These are phyloP conservation scores for Wickerhamiella spandovensis DNA, from an alignment of 805 yeast genomes.

Conservation along the genomic window DNA sequence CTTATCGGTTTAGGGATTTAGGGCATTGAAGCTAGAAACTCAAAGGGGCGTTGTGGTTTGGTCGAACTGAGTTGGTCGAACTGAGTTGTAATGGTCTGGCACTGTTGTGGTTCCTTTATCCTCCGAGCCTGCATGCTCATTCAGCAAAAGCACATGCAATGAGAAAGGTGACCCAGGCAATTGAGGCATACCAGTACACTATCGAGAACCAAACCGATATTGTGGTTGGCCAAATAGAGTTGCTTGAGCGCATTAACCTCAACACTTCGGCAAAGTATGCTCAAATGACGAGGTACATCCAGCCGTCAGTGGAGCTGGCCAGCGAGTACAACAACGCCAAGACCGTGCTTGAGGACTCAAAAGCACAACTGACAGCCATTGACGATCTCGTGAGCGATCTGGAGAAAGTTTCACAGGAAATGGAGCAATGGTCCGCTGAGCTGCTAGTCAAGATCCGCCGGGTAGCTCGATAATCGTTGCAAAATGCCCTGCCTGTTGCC, in stretches of 20 bases:
- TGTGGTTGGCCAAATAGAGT: conserved; percentile 8
- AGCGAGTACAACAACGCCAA: conserved; percentile 6
- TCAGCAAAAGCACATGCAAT: background rate
- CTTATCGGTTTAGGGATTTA: too few species aligned
- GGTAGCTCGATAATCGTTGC: background rate
- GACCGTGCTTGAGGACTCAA: background rate
- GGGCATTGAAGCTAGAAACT: too few species aligned
- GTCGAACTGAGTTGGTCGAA: too few species aligned
- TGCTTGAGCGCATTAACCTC: conserved; percentile 8
- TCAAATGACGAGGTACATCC: conserved; percentile 14
- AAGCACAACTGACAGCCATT: conserved; percentile 12
- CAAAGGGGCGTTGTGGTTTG: too few species aligned
- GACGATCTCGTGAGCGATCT: conserved; percentile 21
- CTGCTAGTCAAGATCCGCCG: conserved; percentile 31
- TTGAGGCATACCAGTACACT: conserved; percentile 7
- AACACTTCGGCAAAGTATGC: conserved; percentile 7
- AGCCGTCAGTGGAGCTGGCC: conserved; percentile 14
- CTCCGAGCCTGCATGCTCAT: background rate
- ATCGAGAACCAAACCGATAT: conserved; percentile 14
- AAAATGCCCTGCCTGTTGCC: too few species aligned
- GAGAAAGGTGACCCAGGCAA: background rate
- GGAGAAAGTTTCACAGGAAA: conserved; percentile 37
- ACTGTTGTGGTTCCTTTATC: background rate
- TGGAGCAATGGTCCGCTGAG: conserved; percentile 51
- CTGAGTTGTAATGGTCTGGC: background rate